Evolutionary conservation across 2,329 filamentous ascomycete species (phyloP).

Genomic region (Tolypocladium ophioglossoides): DNA sequence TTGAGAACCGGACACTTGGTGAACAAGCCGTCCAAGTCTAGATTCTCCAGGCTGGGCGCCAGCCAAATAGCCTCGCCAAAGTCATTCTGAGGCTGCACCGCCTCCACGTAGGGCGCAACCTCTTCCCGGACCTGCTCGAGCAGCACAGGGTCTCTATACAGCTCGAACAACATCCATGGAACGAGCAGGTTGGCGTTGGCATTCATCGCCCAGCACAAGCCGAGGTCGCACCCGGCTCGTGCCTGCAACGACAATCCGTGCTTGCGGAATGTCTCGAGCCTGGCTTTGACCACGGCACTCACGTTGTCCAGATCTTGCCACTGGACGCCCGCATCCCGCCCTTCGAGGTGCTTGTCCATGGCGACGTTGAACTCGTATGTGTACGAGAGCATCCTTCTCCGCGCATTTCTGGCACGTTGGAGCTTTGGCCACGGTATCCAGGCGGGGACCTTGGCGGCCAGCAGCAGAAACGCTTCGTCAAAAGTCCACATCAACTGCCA

Average conservation of each 20-base stretch:
- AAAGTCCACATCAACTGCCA: conserved; percentile 27
- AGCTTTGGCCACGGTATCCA: conserved; percentile 22
- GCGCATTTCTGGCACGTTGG: conserved; percentile 19
- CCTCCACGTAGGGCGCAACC: conserved; percentile 20
- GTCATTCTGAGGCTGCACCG: conserved; percentile 22
- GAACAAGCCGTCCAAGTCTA: conserved; percentile 25
- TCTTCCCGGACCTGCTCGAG: conserved; percentile 27
- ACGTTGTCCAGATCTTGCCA: conserved; percentile 28
- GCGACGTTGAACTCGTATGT: conserved; percentile 24
- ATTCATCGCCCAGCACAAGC: conserved; percentile 26
- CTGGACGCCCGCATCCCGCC: conserved; percentile 17
- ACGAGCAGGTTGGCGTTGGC: conserved; percentile 26
- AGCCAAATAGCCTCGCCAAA: conserved; percentile 25
- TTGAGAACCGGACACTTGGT: conserved; percentile 26
- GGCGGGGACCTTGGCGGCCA: conserved; percentile 19
- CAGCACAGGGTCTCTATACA: conserved; percentile 26
- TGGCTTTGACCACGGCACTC: conserved; percentile 19
- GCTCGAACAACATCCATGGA: conserved; percentile 30
- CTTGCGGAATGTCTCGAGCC: conserved; percentile 18
- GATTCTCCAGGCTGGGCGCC: conserved; percentile 18
- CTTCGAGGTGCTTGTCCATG: conserved; percentile 21
- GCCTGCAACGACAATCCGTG: conserved; percentile 18
- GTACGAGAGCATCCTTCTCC: conserved; percentile 15
- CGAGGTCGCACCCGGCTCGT: conserved; percentile 23
- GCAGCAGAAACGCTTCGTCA: conserved; percentile 20